phyloP scores from a whole-genome alignment of 2,329 filamentous ascomycete genomes.

The Rasamsonia emersonii region DNA sequence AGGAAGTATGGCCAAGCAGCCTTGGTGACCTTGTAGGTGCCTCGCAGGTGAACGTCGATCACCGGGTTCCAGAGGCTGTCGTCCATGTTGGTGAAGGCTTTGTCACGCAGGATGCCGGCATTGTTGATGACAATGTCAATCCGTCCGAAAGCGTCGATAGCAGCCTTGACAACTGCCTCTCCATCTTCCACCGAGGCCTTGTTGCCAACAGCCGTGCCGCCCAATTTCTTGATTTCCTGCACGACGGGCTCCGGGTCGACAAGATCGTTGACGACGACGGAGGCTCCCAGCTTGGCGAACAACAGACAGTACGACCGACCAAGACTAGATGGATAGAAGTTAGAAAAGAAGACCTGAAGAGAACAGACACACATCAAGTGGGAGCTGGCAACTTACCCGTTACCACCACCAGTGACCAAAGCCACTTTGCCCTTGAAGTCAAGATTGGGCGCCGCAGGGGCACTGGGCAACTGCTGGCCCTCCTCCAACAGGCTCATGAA shows the following conservation, averaged over 20 bases:
- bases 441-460: slow-evolving; percentile 62
- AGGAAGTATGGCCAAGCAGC: slow-evolving; percentile 96
- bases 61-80: slow-evolving; percentile 90
- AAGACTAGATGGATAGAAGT: slow-evolving; percentile 49
- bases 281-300: slow-evolving; percentile 74
- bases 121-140: slow-evolving; percentile 97
- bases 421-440: slow-evolving; percentile 80
- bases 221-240: slow-evolving; percentile 80
- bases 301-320: slow-evolving; percentile 84
- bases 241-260: slow-evolving; percentile 84
- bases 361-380: background rate
- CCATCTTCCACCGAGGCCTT: slow-evolving; percentile 93
- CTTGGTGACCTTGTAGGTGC: slow-evolving; percentile 95
- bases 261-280: slow-evolving; percentile 93
- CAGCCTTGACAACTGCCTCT: slow-evolving; percentile 80
- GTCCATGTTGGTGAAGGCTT: slow-evolving; percentile 96
- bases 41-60: slow-evolving; percentile 82
- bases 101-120: slow-evolving; percentile 93
- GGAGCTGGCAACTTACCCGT: slow-evolving; percentile 46
- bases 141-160: slow-evolving; percentile 87
- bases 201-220: slow-evolving; percentile 83
- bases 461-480: slow-evolving; percentile 67
- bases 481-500: slow-evolving; percentile 80
- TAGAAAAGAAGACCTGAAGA: slow-evolving; percentile 7
- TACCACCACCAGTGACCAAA: slow-evolving; percentile 79